A percentile compares a stretch with the other conserved stretches of the same genome.
Conservation (phyloP, 169 alveolate species). For the Cyclospora cayetanensis region DNA sequence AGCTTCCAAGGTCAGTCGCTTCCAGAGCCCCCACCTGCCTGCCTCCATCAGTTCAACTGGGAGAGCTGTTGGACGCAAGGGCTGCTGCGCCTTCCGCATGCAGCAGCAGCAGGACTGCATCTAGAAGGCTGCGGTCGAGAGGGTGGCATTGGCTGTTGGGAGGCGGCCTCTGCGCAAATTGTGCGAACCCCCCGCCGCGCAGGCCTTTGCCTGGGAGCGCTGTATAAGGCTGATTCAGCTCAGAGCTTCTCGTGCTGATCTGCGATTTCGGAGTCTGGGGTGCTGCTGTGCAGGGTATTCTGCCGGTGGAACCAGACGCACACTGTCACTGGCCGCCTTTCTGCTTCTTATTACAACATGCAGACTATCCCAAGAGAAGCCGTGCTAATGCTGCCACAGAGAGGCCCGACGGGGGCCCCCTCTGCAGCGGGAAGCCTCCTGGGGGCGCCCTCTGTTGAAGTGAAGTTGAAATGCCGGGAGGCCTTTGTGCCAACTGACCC, state of each 20-base stretch:
- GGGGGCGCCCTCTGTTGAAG: neutral
- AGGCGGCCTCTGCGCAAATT: neutral
- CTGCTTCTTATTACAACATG: conserved; percentile 78
- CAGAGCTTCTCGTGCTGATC: neutral
- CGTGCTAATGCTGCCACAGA: neutral
- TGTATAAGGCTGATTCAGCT: neutral
- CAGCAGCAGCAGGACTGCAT: too few relatives aligned
- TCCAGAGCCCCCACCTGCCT: too few relatives aligned
- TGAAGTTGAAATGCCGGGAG: conserved; percentile 46
- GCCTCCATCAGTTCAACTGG: too few relatives aligned
- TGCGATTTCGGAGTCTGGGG: neutral
- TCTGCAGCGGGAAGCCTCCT: neutral
- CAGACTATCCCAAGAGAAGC: conserved; percentile 76
- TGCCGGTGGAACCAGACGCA: conserved; percentile 79
- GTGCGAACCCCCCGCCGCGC: neutral
- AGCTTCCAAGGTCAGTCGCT: conserved; percentile 2
- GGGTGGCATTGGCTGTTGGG: neutral
- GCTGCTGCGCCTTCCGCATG: too few relatives aligned
- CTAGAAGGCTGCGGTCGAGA: conserved; percentile 14
- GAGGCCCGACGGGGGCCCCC: neutral
- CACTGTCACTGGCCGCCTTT: conserved; percentile 81
- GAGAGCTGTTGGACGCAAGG: too few relatives aligned
- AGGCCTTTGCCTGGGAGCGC: neutral
- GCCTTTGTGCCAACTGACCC: conserved; percentile 54
- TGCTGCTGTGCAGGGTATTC: conserved; percentile 24